Conservation (phyloP, 208 protist species). For the Lotmaria passim region DNA sequence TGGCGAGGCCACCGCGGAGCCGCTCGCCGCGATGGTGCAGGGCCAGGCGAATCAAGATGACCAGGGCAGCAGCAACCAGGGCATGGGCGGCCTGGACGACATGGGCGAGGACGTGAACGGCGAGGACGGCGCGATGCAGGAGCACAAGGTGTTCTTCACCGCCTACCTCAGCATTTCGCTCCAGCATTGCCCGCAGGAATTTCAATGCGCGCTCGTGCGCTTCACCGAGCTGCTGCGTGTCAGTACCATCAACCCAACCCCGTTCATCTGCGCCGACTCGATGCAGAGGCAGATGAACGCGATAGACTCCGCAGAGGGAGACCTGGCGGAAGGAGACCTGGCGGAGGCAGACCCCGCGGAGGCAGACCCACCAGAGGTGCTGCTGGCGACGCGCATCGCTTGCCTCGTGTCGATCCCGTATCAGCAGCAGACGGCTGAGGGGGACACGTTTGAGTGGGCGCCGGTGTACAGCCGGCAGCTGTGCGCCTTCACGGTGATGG, state of each 20-base stretch:
- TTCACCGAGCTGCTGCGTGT: conserved; percentile 81
- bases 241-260: conserved; percentile 51
- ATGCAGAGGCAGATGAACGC: conserved; percentile 11
- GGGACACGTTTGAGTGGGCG: conserved; percentile 63
- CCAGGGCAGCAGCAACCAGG: conserved; percentile 21
- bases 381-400: conserved; percentile 80
- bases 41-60: conserved; percentile 9
- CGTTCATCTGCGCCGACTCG: conserved; percentile 50
- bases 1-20: conserved; percentile 20
- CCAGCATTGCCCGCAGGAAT: conserved; percentile 52
- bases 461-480: conserved; percentile 90
- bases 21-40: conserved; percentile 17
- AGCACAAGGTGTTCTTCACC: conserved; percentile 38
- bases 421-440: conserved; percentile 34
- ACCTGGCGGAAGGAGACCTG: conserved; percentile 55
- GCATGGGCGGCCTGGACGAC: conserved; percentile 9
- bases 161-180: conserved; percentile 67
- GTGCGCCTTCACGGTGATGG: conserved; percentile 84
- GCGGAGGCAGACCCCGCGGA: conserved; percentile 25
- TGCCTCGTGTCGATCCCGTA: conserved; percentile 78
- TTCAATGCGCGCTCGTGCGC: conserved; percentile 72
- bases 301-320: conserved; percentile 15
- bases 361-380: conserved; percentile 47
- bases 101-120: conserved; percentile 18
- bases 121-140: conserved; percentile 17